These are phyloP conservation scores for Trametes pubescens DNA, from an alignment of 1,284 basidiomycete species.

Conservation along the genomic window DNA sequence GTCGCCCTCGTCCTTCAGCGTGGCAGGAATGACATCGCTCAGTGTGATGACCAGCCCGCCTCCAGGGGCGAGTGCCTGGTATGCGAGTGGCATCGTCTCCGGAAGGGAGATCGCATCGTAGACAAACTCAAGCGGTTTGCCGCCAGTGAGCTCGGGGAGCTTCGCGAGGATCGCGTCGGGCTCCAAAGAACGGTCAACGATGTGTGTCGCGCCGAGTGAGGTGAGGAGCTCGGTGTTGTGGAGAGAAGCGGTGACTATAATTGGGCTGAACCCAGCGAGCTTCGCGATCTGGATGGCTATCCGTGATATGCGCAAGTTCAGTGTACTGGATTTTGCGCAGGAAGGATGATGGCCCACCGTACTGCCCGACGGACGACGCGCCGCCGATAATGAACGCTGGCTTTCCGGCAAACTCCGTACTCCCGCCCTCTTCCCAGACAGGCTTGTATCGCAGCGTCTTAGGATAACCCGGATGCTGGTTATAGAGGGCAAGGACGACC, in stretches of 20 bases:
- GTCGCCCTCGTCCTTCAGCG: conserved; percentile 7
- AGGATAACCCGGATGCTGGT: conserved; percentile 37
- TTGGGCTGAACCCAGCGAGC: conserved; percentile 59
- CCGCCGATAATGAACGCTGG: conserved; percentile 55
- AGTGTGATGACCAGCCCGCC: conserved; percentile 35
- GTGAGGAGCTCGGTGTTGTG: conserved; percentile 54
- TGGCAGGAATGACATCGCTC: conserved; percentile 6
- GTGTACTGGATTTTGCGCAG: not conserved
- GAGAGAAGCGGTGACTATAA: conserved; percentile 60
- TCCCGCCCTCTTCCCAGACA: conserved; percentile 40
- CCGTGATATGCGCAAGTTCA: not conserved
- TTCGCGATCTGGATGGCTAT: conserved; percentile 63
- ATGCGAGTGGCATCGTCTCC: conserved; percentile 34
- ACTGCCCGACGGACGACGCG: conserved; percentile 53
- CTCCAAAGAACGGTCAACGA: conserved; percentile 54
- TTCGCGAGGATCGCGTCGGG: conserved; percentile 36
- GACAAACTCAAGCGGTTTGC: conserved; percentile 43
- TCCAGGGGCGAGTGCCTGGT: conserved; percentile 39
- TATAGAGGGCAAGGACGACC: conserved; percentile 50
- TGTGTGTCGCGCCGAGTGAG: conserved; percentile 60
- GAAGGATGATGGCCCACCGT: conserved; percentile 35
- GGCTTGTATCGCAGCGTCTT: conserved; percentile 44
- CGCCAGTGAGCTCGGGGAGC: conserved; percentile 36
- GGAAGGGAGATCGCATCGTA: conserved; percentile 46
- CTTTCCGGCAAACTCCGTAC: conserved; percentile 47